Evolutionary conservation across 352 stramenopile species (phyloP), one percentile per base, ranked within the genome.

Genomic region (Phytophthora hibernalis): DNA sequence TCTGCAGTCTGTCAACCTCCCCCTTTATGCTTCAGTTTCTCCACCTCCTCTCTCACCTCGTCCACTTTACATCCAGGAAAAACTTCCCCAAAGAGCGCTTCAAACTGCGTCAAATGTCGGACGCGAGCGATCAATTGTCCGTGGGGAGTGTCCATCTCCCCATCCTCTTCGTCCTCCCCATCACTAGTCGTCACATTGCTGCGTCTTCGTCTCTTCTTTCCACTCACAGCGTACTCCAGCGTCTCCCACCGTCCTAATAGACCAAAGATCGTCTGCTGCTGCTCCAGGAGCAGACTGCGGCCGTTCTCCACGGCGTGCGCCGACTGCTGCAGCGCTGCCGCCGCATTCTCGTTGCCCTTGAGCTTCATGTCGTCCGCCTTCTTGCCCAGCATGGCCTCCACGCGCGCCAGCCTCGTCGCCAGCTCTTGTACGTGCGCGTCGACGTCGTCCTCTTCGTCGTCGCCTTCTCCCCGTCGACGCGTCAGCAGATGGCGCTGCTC

Each of bases 301-400:
- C 72, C 83, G 10, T 73, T 50, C 1, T 72, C 72, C 30, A 92
- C 83, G 1, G 74, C 63, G 18, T 35, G 45, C 9, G 85, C 78
- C 18, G 83, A 83, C 53, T 92, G 82, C 50, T 76, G 65, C 42
- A 93, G 78, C 60, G 82, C 75, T 15, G 72, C 55, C 20, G 76
- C 74, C 13, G 85, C 85, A 16, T 55, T 63, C 20, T 85, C 78
- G 58, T 92, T 93, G 24, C 82, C 79, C 56, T 92, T 93, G 15
- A 48, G 38, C 57, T 74, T 76, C 83, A 93, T 91, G 57, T 93
- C 85, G n/a, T 88, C 79, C 64, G 83, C 80, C 69, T 93, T 93
- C 58, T 90, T 90, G 26, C 48, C 62, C 49, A 93, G 61, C 76
- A 91, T 85, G 31, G 59, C 55, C 54, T 85, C 77, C 21, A 93